Base-by-base conservation (phyloP, 331 rosid genomes). In the Rhamnella rubrinervis region DNA sequence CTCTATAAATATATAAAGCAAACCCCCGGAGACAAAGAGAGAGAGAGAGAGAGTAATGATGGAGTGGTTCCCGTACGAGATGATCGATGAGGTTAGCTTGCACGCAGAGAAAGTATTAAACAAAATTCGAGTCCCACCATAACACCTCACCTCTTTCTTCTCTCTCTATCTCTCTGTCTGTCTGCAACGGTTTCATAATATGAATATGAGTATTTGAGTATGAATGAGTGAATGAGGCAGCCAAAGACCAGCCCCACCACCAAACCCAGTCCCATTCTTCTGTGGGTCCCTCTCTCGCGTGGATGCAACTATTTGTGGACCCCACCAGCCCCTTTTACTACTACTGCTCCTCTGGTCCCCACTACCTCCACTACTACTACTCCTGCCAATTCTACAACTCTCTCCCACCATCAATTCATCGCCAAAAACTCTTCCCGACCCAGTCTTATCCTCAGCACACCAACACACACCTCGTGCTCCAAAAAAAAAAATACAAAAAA, bases 21-120 rank as follows among this genome's bases (percentile, higher is more conserved):
- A 81, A 71, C 76, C 74, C n/a, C 41, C 7, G 55, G 39, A 39
- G 20, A 23, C 35, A 44, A 25, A n/a, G n/a, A n/a, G n/a, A n/a
- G n/a, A 49, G 73, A 72, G 26, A 57, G 59, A 61, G 56, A 50
- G 35, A 44, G 52, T 63, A 78, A 81, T 87, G 68, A 82, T 82
- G 82, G 68, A 47, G 56, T 39, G 9, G 47, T 53, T 75, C 82
- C 68, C 85, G 89, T 85, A 83, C 80, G 63, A 75, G 84, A 75
- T 53, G 84, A 76, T 74, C 65, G 83, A 80, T 83, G 86, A 75
- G 68, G 84, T 71, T 77, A 72, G 79, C 88, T 85, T 86, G 92
- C 88, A 81, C 85, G 87, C 87, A 85, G 87, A 85, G 85, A 85
- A 77, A 80, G 81, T 71, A 83, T 63, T 52, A 80, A 67, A 65